phyloP scores from a whole-genome alignment of 371 early-diverging fungal genomes.

The Mortierella sp. region DNA sequence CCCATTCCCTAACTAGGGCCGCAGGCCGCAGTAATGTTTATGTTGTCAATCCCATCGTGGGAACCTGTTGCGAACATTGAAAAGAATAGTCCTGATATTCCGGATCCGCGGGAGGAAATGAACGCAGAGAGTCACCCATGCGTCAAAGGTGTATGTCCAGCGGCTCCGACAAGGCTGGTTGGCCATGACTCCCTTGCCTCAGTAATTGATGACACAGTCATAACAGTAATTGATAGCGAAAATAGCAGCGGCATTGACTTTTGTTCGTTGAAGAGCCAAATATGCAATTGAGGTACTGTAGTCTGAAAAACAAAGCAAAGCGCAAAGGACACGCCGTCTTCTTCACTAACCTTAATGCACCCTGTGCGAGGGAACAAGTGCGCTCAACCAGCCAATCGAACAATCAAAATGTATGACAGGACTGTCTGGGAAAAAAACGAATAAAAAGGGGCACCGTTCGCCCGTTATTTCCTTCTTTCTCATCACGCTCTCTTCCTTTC shows the following conservation, averaged over 20 bases:
- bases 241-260: no score
- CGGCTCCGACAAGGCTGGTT: not conserved
- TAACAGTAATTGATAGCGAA: no score
- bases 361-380: not conserved
- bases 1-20: not conserved
- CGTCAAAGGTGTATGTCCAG: not conserved
- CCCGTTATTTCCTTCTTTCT: not conserved
- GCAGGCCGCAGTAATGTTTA: not conserved
- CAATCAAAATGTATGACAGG: no score
- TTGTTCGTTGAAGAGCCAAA: no score
- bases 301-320: no score
- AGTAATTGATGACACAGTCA: not conserved
- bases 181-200: not conserved
- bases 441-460: not conserved
- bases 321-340: not conserved
- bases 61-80: not conserved
- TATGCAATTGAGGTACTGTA: no score
- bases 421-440: not conserved
- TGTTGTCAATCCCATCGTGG: not conserved
- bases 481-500: not conserved
- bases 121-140: not conserved
- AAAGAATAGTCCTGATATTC: not conserved
- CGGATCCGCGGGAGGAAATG: not conserved
- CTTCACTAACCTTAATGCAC: not conserved
- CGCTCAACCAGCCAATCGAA: not conserved